Conservation (phyloP, 2,329 filamentous ascomycete genomes). For the Fragosphaeria purpurea region DNA sequence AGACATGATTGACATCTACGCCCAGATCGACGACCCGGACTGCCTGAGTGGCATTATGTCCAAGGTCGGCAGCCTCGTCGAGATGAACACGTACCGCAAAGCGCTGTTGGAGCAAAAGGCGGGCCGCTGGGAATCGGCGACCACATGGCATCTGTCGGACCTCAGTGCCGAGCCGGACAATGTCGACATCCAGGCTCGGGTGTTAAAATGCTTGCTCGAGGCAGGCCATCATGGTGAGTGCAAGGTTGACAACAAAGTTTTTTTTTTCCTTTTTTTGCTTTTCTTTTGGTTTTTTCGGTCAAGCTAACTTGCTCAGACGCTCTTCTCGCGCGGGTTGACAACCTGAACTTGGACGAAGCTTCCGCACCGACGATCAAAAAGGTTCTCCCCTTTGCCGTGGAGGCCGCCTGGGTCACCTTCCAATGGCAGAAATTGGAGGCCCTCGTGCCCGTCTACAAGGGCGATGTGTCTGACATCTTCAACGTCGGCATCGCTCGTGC, state of each 20-base stretch:
- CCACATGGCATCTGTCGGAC: slow-evolving; percentile 95
- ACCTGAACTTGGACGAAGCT: slow-evolving; percentile 42
- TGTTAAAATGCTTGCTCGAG: slow-evolving; percentile 82
- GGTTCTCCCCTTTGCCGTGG: slow-evolving; percentile 73
- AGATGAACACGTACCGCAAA: slow-evolving; percentile 82
- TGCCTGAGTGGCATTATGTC: slow-evolving; percentile 90
- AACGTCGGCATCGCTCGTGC: slow-evolving; percentile 69
- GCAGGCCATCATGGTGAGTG: slow-evolving; percentile 82
- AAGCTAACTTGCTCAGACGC: slow-evolving; percentile 48
- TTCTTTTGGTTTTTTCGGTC: background rate
- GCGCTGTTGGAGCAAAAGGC: slow-evolving; percentile 87
- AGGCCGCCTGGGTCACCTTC: slow-evolving; percentile 84
- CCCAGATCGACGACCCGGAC: slow-evolving; percentile 95
- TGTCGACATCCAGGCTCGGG: slow-evolving; percentile 66
- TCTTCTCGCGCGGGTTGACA: slow-evolving; percentile 76
- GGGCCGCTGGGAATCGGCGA: slow-evolving; percentile 85
- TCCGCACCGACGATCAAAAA: slow-evolving; percentile 43
- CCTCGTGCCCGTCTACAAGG: slow-evolving; percentile 48
- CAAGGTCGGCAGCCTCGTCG: slow-evolving; percentile 55
- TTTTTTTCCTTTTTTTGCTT: background rate
- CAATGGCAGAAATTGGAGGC: slow-evolving; percentile 68
- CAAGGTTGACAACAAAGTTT: background rate
- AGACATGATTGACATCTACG: slow-evolving; percentile 84
- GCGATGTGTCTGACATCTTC: slow-evolving; percentile 54
- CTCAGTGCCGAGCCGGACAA: slow-evolving; percentile 71